A percentile compares a stretch with the other conserved stretches of the same genome.
These are phyloP conservation scores for Calonectria henricotiae DNA, from an alignment of 2,329 filamentous ascomycete genomes.

Conservation along the genomic window DNA sequence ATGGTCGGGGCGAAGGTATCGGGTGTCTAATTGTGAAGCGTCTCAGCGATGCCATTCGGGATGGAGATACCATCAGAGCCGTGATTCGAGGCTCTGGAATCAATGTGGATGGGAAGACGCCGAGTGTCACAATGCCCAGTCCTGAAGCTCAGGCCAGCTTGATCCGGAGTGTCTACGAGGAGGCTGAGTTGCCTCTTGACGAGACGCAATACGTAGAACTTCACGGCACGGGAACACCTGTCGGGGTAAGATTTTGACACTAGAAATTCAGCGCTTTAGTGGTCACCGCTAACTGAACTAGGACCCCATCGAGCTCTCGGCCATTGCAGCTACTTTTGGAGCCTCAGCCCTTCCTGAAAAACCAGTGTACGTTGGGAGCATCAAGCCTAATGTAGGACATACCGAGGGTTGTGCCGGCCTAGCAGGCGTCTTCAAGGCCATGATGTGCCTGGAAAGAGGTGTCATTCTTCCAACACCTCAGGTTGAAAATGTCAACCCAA, in stretches of 20 bases:
- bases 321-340: neutral
- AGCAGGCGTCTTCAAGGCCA: neutral
- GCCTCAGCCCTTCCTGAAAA: neutral
- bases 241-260: neutral
- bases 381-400: neutral
- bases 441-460: conserved; percentile 1
- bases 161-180: conserved; percentile 49
- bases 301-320: neutral
- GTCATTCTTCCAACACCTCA: neutral
- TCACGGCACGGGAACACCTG: conserved; percentile 85
- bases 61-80: conserved; percentile 59
- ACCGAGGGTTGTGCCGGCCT: neutral
- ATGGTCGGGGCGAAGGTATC: neutral
- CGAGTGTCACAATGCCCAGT: conserved; percentile 62
- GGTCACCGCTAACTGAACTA: neutral
- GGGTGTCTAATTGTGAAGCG: conserved; percentile 56
- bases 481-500: conserved; percentile 1
- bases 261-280: neutral
- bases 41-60: conserved; percentile 61
- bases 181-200: conserved; percentile 32
- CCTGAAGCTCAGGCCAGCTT: conserved; percentile 57
- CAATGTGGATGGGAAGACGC: conserved; percentile 60
- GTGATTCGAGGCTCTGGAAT: conserved; percentile 56
- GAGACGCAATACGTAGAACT: conserved; percentile 82
- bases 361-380: neutral